These are phyloP conservation scores for Ananas comosus DNA, from an alignment of 176 grass and related monocot species.

Conservation along the genomic window DNA sequence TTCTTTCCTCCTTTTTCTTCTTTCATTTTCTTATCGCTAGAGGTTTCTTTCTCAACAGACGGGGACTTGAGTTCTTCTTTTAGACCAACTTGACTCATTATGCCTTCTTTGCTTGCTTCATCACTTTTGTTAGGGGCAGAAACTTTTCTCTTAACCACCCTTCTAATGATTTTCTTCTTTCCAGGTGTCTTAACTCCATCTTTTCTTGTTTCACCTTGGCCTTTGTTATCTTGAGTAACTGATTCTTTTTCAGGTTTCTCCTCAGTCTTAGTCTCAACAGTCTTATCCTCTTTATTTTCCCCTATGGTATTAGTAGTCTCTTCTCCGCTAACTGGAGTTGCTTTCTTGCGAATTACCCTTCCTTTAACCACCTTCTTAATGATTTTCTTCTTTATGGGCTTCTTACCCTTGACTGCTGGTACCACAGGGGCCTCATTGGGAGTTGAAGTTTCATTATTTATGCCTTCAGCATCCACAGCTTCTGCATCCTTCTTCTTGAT, in stretches of 20 bases:
- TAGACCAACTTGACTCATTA: conserved; percentile 38
- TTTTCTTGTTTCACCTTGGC: conserved; percentile 30
- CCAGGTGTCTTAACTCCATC: conserved; percentile 37
- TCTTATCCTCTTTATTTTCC: conserved; percentile 26
- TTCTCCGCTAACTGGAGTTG: conserved; percentile 26
- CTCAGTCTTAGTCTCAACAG: conserved; percentile 31
- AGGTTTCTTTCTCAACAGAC: conserved; percentile 25
- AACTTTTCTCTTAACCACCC: conserved; percentile 78
- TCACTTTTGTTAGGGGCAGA: conserved; percentile 18
- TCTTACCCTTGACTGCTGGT: conserved; percentile 32
- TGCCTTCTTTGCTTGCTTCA: conserved; percentile 37
- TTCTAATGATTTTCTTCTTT: conserved; percentile 93
- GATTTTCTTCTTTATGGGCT: conserved; percentile 73
- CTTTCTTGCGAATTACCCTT: conserved; percentile 46
- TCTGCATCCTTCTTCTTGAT: conserved; percentile 19
- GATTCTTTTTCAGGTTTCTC: conserved; percentile 20
- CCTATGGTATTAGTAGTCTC: not conserved
- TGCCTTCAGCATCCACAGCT: conserved; percentile 1
- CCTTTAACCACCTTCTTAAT: conserved; percentile 86
- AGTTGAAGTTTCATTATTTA: conserved; percentile 20
- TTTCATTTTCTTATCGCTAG: conserved; percentile 35
- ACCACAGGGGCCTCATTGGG: conserved; percentile 31
- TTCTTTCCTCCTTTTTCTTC: conserved; percentile 33
- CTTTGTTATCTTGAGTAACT: conserved; percentile 22
- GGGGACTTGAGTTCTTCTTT: conserved; percentile 27